phyloP scores from a whole-genome alignment of 108 stramenopile genomes.

The Nannochloropsis gaditana region DNA sequence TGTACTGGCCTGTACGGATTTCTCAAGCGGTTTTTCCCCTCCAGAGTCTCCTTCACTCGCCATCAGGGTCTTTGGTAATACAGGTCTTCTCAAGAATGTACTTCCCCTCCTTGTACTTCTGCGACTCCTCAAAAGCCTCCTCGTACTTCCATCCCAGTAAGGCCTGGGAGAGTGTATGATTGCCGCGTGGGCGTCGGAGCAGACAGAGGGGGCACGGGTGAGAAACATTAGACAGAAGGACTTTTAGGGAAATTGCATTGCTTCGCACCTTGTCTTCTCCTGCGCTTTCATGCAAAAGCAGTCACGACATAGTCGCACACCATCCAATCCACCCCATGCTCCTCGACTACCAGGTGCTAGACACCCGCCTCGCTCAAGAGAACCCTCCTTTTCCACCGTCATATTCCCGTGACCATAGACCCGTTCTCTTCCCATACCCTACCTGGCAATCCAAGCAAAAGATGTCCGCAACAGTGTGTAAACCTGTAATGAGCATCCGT shows the following conservation, averaged over 20 bases:
- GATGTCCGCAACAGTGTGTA: slow-evolving; percentile 23
- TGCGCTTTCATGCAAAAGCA: neutral
- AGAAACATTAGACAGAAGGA: neutral
- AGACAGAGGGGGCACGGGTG: neutral
- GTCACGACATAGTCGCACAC: neutral
- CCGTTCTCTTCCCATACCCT: neutral
- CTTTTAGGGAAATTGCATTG: neutral
- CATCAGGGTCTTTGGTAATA: neutral
- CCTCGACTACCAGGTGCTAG: neutral
- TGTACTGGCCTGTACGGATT: no score
- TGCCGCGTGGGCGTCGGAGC: no score
- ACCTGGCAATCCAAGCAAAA: slow-evolving; percentile 23
- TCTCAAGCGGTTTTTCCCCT: no score
- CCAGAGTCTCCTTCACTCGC: neutral
- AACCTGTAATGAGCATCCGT: slow-evolving; percentile 21
- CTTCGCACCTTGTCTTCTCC: neutral
- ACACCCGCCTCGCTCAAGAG: no score
- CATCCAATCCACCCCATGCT: neutral
- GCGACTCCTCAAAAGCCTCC: neutral
- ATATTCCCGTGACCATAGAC: no score
- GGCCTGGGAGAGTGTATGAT: neutral
- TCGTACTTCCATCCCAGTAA: neutral
- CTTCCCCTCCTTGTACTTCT: neutral
- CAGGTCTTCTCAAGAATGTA: neutral
- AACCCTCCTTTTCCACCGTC: no score